Percentiles rank a stretch among this genome's conserved stretches.
phyloP scores from a whole-genome alignment of 805 yeast genomes.

The Sporopachydermia quercuum region DNA sequence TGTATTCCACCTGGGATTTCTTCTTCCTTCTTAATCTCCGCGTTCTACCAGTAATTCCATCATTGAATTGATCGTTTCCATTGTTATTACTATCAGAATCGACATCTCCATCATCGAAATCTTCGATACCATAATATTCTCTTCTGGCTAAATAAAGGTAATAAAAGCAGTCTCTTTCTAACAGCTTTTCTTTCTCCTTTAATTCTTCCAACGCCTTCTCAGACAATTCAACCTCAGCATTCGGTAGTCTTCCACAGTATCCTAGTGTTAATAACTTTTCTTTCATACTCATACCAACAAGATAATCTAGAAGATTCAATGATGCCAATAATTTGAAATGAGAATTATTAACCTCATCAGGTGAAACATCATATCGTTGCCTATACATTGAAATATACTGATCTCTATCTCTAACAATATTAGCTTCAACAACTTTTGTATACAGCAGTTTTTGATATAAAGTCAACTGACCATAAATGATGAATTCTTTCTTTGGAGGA shows the following conservation, averaged over 20 bases:
- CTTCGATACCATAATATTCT: not conserved
- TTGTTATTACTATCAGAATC: conserved; percentile 5
- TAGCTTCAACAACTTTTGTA: conserved; percentile 14
- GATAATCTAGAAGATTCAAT: conserved; percentile 36
- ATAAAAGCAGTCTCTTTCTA: not conserved
- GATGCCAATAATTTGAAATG: conserved; percentile 31
- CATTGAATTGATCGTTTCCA: not conserved
- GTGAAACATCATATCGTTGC: conserved; percentile 23
- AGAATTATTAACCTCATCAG: conserved; percentile 27
- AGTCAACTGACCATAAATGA: conserved; percentile 59
- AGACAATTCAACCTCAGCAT: conserved; percentile 17
- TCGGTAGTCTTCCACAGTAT: not conserved
- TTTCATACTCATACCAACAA: conserved; percentile 10
- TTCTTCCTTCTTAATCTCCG: conserved; percentile 2
- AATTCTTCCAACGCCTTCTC: conserved; percentile 13
- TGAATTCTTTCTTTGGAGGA: conserved; percentile 85
- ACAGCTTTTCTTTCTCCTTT: not conserved
- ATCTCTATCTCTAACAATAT: conserved; percentile 2
- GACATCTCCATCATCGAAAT: conserved; percentile 7
- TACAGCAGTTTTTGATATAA: conserved; percentile 51
- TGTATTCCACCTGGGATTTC: conserved; percentile 3
- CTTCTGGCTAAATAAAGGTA: conserved; percentile 3
- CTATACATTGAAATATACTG: conserved; percentile 2
- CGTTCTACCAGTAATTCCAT: conserved; percentile 3
- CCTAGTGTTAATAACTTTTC: conserved; percentile 7